A percentile compares a stretch with the other conserved stretches of the same genome.
phyloP scores from a whole-genome alignment of 1,284 basidiomycete genomes.

The Cutaneotrichosporon sp. region DNA sequence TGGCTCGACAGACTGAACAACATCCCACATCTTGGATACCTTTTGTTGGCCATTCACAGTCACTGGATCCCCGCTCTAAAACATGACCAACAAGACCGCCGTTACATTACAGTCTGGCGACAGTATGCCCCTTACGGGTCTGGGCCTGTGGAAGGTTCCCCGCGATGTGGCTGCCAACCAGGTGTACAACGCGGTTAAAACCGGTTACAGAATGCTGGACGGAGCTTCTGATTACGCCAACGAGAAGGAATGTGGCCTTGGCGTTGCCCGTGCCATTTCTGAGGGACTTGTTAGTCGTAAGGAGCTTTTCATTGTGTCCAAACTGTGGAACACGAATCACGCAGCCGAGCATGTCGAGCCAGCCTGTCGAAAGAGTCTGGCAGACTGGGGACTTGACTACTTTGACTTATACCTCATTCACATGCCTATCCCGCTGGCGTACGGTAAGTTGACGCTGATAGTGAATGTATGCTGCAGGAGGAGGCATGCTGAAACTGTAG shows the following conservation, averaged over 20 bases:
- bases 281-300: constrained; percentile 57
- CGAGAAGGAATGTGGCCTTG: constrained; percentile 60
- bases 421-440: constrained; percentile 47
- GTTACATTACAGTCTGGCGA: constrained; percentile 5
- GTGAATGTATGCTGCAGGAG: too few species aligned
- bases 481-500: not conserved
- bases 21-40: too few species aligned
- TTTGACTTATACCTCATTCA: constrained; percentile 68
- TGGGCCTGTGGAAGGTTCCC: constrained; percentile 32
- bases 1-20: too few species aligned
- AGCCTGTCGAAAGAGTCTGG: constrained; percentile 14
- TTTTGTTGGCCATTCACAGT: too few species aligned
- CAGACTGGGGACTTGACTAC: constrained; percentile 64
- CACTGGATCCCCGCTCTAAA: not conserved
- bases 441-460: constrained; percentile 3
- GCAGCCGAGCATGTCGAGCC: constrained; percentile 13
- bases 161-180: constrained; percentile 23
- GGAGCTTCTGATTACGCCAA: constrained; percentile 50
- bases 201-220: constrained; percentile 51
- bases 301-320: constrained; percentile 53
- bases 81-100: not conserved
- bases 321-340: constrained; percentile 71
- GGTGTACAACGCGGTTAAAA: constrained; percentile 51
- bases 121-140: constrained; percentile 17
- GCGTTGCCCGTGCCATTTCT: constrained; percentile 54